phyloP scores from a whole-genome alignment of 2,329 filamentous ascomycete species.

The Diplodia intermedia region DNA sequence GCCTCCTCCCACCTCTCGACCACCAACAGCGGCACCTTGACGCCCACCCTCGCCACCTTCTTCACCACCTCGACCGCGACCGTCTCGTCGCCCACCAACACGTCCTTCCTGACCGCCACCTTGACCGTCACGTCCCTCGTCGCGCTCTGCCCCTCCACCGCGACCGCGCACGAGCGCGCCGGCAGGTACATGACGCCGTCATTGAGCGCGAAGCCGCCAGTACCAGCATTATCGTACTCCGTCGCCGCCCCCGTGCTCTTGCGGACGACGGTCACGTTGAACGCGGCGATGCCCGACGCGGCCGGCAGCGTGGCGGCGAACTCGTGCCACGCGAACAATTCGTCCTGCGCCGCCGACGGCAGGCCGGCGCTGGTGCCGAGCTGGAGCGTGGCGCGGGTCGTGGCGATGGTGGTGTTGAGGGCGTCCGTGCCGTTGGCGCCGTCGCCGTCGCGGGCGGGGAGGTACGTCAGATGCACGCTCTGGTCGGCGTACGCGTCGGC shows the following conservation, averaged over 20 bases:
- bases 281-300: not conserved
- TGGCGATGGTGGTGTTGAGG: conserved; percentile 17
- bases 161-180: not conserved
- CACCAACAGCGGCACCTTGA: not conserved
- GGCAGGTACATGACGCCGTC: not conserved
- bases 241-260: not conserved
- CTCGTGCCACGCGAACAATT: conserved; percentile 27
- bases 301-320: conserved; percentile 7
- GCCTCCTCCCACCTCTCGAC: not conserved
- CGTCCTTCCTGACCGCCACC: not conserved
- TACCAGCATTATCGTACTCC: conserved; percentile 12
- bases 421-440: not conserved
- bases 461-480: conserved; percentile 12
- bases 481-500: not conserved
- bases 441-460: not conserved
- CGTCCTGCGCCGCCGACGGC: not conserved
- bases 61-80: not conserved
- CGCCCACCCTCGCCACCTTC: not conserved
- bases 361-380: conserved; percentile 16
- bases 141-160: not conserved
- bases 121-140: not conserved
- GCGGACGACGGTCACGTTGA: conserved; percentile 13
- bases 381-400: not conserved
- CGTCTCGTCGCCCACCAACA: not conserved
- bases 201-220: conserved; percentile 1